Percentiles rank a stretch among this genome's conserved stretches.
Evolutionary conservation across 306 rosid genomes (phyloP).

Genomic region (Delonix regia): DNA sequence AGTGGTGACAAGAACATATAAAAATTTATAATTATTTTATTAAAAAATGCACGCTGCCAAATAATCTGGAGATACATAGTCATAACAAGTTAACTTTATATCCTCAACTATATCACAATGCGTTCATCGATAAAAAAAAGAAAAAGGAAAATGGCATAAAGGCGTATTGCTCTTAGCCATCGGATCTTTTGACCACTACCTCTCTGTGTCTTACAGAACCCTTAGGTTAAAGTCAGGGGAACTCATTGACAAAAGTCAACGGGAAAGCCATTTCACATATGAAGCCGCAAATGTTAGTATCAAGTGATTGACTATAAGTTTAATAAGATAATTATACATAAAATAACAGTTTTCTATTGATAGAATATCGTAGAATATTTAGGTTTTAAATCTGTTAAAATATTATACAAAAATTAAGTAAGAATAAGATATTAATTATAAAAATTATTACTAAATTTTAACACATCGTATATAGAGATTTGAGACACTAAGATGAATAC

Average conservation of each 20-base stretch:
- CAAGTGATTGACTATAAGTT: constrained; percentile 3
- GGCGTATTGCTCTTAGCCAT: constrained; percentile 87
- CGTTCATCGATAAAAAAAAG: constrained; percentile 4
- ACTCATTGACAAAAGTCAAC: constrained; percentile 18
- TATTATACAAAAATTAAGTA: too few relatives aligned
- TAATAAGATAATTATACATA: not conserved
- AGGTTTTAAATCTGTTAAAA: too few relatives aligned
- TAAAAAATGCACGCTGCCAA: not conserved
- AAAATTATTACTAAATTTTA: too few relatives aligned
- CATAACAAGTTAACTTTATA: not conserved
- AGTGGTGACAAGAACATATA: not conserved
- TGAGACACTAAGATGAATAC: too few relatives aligned
- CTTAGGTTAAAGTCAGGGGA: constrained; percentile 45
- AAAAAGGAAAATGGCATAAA: constrained; percentile 25
- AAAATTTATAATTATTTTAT: not conserved
- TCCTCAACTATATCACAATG: constrained; percentile 1
- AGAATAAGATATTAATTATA: too few relatives aligned
- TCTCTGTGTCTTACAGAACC: constrained; percentile 88
- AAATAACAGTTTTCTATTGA: not conserved
- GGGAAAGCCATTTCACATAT: constrained; percentile 25
- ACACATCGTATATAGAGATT: too few relatives aligned
- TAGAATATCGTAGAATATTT: too few relatives aligned
- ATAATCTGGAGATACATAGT: not conserved
- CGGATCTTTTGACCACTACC: constrained; percentile 63
- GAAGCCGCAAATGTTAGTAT: constrained; percentile 5